phyloP scores from a whole-genome alignment of 768 basidiomycete genomes.

The Crassisporium funariophilum region DNA sequence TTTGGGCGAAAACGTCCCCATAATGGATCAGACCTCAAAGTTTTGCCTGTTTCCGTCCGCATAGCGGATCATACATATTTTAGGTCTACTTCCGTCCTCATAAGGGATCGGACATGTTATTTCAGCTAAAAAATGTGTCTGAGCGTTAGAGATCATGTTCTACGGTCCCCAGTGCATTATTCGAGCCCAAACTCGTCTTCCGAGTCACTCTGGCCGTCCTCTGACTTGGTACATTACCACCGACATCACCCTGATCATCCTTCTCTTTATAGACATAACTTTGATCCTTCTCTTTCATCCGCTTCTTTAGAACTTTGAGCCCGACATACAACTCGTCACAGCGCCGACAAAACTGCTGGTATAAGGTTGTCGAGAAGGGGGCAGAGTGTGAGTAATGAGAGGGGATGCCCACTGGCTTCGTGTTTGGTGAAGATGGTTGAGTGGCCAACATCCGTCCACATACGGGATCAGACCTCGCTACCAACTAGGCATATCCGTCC shows the following conservation, averaged over 20 bases:
- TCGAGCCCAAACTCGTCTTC: too few species aligned
- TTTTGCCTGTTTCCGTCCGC: not conserved
- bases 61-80: not conserved
- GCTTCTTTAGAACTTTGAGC: not conserved
- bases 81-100: not conserved
- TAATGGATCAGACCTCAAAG: not conserved
- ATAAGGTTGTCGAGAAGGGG: not conserved
- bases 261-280: too few species aligned
- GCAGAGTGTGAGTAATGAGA: not conserved
- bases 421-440: not conserved
- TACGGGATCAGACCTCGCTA: not conserved
- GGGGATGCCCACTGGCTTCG: not conserved
- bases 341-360: not conserved
- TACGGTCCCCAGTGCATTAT: too few species aligned
- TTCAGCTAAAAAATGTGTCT: not conserved
- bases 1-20: not conserved
- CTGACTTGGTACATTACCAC: too few species aligned
- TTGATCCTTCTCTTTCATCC: not conserved
- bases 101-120: not conserved
- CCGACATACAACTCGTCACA: not conserved
- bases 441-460: not conserved
- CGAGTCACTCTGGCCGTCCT: too few species aligned
- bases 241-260: too few species aligned
- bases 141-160: not conserved
- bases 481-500: not conserved